Evolutionary conservation across 1,284 basidiomycete genomes (phyloP), one percentile per base, ranked within the genome.

Genomic region (Apiotrichum domesticum): DNA sequence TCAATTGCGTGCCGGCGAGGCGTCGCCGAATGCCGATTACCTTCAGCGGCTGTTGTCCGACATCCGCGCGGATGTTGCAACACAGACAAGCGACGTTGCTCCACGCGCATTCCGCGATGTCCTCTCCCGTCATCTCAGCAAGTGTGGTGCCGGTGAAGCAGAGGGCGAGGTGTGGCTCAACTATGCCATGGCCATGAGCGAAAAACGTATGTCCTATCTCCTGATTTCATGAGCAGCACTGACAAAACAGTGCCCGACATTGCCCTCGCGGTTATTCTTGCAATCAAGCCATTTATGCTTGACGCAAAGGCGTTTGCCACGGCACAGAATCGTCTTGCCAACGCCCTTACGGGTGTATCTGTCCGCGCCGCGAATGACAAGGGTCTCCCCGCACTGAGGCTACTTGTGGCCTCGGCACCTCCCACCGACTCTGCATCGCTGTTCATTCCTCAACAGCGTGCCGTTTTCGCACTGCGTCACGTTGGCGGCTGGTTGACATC

Each of bases 261-360:
- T 0, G 79, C 85, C 0, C 79, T 88, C 54, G 82, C 85, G 0
- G 82, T 94, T 55, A 73, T 87, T 5, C 76, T 80, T 8, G 82
- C 85, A 2, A 77, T 92, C 51, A 82, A 85, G 29, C 76, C 79
- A 29, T 80, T 82, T 42, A 82, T 85, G 1, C 79, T 85, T 0
- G 88, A 90, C 62, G 84, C 86, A 2, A 83, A 83, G 2, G 81
- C 83, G 7, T 82, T 97, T 44, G 87, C 88, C 58, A 82, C 88
- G 8, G 90, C 89, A 66, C 84, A 94, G 37, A 98, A 96, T 72
- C 90, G 96, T 68, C 80, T 94, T 6, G 94, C 93, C 0, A 87
- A 89, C 29, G 81, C 81, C 15, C 75, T 95, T 2, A 78, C 89
- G 0, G 88, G 87, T 14, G 80, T 96, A 9, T 80, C 81, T 1